These are phyloP conservation scores for Metschnikowia similis DNA, from an alignment of 805 yeast genomes.

Conservation along the genomic window DNA sequence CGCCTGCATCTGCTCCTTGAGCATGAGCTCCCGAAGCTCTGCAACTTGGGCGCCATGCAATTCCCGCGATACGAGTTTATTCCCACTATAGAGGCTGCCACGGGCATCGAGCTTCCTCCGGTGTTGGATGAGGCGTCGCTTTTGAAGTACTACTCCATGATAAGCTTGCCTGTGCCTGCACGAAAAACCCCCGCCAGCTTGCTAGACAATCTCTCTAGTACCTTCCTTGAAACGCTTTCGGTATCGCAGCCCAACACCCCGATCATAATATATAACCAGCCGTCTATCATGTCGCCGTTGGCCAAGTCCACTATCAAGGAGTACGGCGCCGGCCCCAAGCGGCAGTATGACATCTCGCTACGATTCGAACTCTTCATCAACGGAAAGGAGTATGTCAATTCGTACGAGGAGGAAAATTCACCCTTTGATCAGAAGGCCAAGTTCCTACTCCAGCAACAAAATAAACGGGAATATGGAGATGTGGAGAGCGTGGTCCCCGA, in stretches of 20 bases:
- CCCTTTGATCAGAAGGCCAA: slow-evolving; percentile 69
- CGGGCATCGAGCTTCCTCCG: slow-evolving; percentile 49
- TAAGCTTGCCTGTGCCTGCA: slow-evolving; percentile 35
- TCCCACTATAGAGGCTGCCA: slow-evolving; percentile 51
- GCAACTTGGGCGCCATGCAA: slow-evolving; percentile 5
- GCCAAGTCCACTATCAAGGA: slow-evolving; percentile 56
- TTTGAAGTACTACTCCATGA: slow-evolving; percentile 31
- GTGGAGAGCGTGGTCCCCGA: slow-evolving; percentile 69
- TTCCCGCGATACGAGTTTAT: slow-evolving; percentile 56
- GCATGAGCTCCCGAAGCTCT: slow-evolving; percentile 15
- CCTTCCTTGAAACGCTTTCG: slow-evolving; percentile 64
- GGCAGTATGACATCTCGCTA: slow-evolving; percentile 45
- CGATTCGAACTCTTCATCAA: slow-evolving; percentile 82
- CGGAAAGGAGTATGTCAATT: slow-evolving; percentile 82
- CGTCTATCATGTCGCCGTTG: slow-evolving; percentile 79
- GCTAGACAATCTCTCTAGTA: slow-evolving; percentile 59
- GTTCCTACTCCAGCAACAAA: slow-evolving; percentile 53
- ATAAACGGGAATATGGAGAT: slow-evolving; percentile 49
- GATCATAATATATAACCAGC: slow-evolving; percentile 76
- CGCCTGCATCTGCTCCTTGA: slow-evolving; percentile 14
- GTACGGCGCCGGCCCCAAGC: slow-evolving; percentile 20
- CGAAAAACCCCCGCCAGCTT: slow-evolving; percentile 53
- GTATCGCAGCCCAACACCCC: slow-evolving; percentile 41
- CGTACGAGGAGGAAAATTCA: slow-evolving; percentile 94
- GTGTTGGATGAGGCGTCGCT: slow-evolving; percentile 39